These are phyloP conservation scores for Linum lewisii DNA, from an alignment of 345 rosid genomes.

Conservation along the genomic window DNA sequence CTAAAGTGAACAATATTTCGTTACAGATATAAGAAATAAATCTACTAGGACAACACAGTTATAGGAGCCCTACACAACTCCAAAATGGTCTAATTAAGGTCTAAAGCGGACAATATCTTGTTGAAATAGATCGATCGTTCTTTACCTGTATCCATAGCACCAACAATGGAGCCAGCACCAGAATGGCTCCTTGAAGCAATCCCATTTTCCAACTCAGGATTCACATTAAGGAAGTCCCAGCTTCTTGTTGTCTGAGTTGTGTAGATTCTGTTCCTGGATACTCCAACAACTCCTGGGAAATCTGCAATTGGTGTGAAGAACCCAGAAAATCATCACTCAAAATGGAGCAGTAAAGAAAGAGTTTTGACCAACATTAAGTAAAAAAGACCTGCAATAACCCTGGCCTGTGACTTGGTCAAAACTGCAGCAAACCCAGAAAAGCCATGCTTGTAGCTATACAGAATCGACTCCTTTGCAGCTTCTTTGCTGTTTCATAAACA, in stretches of 20 bases:
- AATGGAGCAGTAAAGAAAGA: slow-evolving; percentile 13
- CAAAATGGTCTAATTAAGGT: too few relatives aligned
- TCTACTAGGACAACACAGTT: too few relatives aligned
- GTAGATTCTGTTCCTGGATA: slow-evolving; percentile 30
- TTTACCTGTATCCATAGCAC: slow-evolving; percentile 44
- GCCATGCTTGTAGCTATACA: slow-evolving; percentile 57
- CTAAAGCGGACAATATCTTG: too few relatives aligned
- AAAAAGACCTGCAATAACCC: slow-evolving; percentile 41
- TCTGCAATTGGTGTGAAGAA: slow-evolving; percentile 18
- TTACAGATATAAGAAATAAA: too few relatives aligned
- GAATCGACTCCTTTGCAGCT: slow-evolving; percentile 36
- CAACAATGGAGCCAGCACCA: slow-evolving; percentile 41
- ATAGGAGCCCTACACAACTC: background rate
- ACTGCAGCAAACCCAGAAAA: slow-evolving; percentile 52
- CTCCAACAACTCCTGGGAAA: slow-evolving; percentile 34
- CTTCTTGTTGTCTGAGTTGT: slow-evolving; percentile 44
- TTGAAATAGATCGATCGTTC: too few relatives aligned
- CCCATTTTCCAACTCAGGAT: slow-evolving; percentile 22
- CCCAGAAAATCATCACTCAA: slow-evolving; percentile 1
- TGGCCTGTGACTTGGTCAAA: slow-evolving; percentile 35
- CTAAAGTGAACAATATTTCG: too few relatives aligned
- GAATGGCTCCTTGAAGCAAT: slow-evolving; percentile 31
- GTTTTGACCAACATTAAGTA: slow-evolving; percentile 28
- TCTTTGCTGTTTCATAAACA: slow-evolving; percentile 29
- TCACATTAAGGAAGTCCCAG: slow-evolving; percentile 48